Evolutionary conservation across 2,329 filamentous ascomycete genomes (phyloP), one percentile per base, ranked within the genome.

Genomic region (Hypoxylon sp.): DNA sequence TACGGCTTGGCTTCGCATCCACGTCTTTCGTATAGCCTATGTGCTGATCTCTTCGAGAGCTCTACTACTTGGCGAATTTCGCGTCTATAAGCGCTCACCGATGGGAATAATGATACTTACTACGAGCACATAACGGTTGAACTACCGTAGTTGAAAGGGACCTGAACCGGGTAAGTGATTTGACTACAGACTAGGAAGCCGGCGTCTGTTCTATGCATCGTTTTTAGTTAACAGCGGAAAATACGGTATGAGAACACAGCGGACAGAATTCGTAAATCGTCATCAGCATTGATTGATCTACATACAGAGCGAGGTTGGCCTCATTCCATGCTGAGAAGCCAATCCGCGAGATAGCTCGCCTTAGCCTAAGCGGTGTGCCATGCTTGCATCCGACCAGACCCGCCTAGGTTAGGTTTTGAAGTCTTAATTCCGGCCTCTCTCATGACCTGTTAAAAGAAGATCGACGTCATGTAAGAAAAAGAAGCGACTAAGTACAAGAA

Each of bases 401-500:
- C 35, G 47, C 39, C 22, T 46, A n/a, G n/a, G 29, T 35, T 13
- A 24, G 37, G 54, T 44, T 51, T 56, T 54, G 19, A 33, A 44
- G 39, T 54, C 37, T 50, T 42, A 44, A 53, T 44, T 35, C 37
- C 24, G 19, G 54, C 37, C 39, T 33, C 44, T 39, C 39, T 61
- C 54, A 37, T 57, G 57, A 60, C 56, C 58, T 53, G 37, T 53
- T 42, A 58, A 24, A 66, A 67, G 53, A 71, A 65, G 52, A 56
- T 63, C 29, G 56, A 67, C 63, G 64, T 60, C 61, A 70, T 69
- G 62, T 60, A 69, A 66, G 73, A 72, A 65, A 52, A 62, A 39
- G 55, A 70, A 58, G 39, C 19, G 47, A 60, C 52, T 72, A 74
- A 57, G 70, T 77, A 76, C 73, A 76, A 72, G 68, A 74, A 76